A percentile compares a stretch with the other conserved stretches of the same genome.
Evolutionary conservation across 805 yeast genomes (phyloP).

Genomic region (Lachancea thermotolerans): DNA sequence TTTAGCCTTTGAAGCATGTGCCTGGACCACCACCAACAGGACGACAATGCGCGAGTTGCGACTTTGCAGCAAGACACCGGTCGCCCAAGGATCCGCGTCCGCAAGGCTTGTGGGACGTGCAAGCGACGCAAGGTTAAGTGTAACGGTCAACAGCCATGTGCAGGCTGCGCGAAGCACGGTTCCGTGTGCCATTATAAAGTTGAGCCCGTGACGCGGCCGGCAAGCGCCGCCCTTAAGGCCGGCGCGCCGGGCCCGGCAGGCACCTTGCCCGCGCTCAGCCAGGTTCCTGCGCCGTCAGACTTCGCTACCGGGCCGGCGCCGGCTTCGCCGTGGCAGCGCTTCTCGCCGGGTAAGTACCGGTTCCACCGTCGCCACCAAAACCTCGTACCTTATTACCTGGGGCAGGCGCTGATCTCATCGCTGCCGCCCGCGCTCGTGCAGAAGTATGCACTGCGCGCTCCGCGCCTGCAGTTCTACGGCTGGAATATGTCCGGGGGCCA

Average conservation of each 20-base stretch:
- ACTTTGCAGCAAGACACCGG: background rate
- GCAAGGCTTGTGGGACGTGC: constrained; percentile 21
- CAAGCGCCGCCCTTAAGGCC: too few species aligned
- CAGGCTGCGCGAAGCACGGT: constrained; percentile 36
- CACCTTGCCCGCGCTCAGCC: background rate
- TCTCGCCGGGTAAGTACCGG: constrained; percentile 39
- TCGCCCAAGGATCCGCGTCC: constrained; percentile 12
- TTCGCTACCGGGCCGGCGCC: too few species aligned
- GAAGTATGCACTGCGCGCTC: constrained; percentile 34
- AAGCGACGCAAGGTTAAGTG: constrained; percentile 34
- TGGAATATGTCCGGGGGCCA: constrained; percentile 61
- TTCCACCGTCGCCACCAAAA: constrained; percentile 42
- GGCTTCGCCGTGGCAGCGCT: constrained; percentile 26
- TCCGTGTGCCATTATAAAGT: constrained; percentile 31
- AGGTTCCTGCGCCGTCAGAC: too few species aligned
- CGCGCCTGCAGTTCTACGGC: constrained; percentile 54
- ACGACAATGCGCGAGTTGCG: too few species aligned
- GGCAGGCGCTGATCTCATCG: constrained; percentile 28
- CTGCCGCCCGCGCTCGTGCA: constrained; percentile 33
- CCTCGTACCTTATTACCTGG: constrained; percentile 36
- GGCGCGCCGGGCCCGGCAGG: background rate
- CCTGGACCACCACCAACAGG: too few species aligned
- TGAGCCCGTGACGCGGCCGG: too few species aligned
- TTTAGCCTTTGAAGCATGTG: too few species aligned
- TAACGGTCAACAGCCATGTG: constrained; percentile 40